Evolutionary conservation across 2,329 filamentous ascomycete genomes (phyloP).

Genomic region (Cordyceps farinosa): DNA sequence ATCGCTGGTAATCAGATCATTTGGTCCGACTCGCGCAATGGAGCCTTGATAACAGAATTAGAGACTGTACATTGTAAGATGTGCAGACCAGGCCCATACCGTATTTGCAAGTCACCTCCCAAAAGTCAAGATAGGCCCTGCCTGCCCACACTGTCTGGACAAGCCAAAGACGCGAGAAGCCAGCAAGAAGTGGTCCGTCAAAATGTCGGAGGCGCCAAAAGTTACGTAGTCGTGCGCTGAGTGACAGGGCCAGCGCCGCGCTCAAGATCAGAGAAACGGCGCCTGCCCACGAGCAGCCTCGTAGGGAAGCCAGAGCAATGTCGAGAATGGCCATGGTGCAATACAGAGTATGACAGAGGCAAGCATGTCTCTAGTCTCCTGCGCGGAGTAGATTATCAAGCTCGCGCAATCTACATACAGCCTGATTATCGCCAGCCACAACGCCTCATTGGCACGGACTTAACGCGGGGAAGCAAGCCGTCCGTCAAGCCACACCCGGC

Average conservation of each 20-base stretch:
- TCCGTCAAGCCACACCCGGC: too few species aligned
- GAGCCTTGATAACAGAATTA: constrained; percentile 25
- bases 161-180: constrained; percentile 40
- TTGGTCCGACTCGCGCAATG: constrained; percentile 40
- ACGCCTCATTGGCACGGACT: too few species aligned
- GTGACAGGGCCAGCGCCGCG: not conserved
- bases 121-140: constrained; percentile 34
- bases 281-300: not conserved
- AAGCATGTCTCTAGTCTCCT: too few species aligned
- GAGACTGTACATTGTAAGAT: not conserved
- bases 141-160: constrained; percentile 30
- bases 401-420: too few species aligned
- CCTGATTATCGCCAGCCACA: too few species aligned
- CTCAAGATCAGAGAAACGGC: not conserved
- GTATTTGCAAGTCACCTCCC: constrained; percentile 34
- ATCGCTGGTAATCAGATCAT: constrained; percentile 38
- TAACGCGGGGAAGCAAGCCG: too few species aligned
- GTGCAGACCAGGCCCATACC: constrained; percentile 25
- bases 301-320: not conserved
- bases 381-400: too few species aligned
- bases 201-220: constrained; percentile 39
- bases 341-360: too few species aligned
- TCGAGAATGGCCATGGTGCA: too few species aligned
- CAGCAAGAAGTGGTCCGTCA: constrained; percentile 36
- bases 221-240: constrained; percentile 23